Evolutionary conservation across 2,329 filamentous ascomycete genomes (phyloP), one percentile per base, ranked within the genome.

Genomic region (Aspergillus terreus): DNA sequence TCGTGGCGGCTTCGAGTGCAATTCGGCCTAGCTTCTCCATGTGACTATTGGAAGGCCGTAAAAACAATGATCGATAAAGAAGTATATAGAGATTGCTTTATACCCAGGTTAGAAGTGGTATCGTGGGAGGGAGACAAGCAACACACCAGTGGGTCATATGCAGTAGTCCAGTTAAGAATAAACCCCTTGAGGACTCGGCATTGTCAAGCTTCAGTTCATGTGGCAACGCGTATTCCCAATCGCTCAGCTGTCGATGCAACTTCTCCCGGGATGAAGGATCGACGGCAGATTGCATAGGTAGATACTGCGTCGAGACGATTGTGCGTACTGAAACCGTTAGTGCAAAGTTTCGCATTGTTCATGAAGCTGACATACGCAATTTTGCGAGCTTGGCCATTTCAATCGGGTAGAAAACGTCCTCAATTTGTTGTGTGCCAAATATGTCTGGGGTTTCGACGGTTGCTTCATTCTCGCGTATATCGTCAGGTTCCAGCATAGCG

Each of bases 111-210:
- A 38, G 35, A 33, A 40, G 11, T 21, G n/a, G 32, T 47, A 11
- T 12, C 10, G 7, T 25, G 5, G 3, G 11, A 47, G 4, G 33
- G 2, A 17, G 4, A 23, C 7, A 12, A 25, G 40, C 7, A 10
- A 46, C 59, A n/a, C 60, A 72, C 70, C 78, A 77, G 53, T 75
- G 76, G 0, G 74, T 71, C 41, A 78, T 67, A 48, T 78, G 74
- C 2, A 78, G 63, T 59, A 75, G 64, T 5, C 68, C 68, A 0
- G 66, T 61, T 2, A 73, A 67, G 40, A 78, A 75, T 27, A 68
- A 68, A 0, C 65, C 63, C 1, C 64, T 61, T 12, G 63, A 63
- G 1, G 58, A 60, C 11, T 61, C 58, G n/a, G 68, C 60, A 12
- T 56, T 62, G 19, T 64, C 62, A 1, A 73, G 58, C 30, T 64